These are phyloP conservation scores for Tephrocybe sp. DNA, from an alignment of 768 basidiomycete genomes.

Conservation along the genomic window DNA sequence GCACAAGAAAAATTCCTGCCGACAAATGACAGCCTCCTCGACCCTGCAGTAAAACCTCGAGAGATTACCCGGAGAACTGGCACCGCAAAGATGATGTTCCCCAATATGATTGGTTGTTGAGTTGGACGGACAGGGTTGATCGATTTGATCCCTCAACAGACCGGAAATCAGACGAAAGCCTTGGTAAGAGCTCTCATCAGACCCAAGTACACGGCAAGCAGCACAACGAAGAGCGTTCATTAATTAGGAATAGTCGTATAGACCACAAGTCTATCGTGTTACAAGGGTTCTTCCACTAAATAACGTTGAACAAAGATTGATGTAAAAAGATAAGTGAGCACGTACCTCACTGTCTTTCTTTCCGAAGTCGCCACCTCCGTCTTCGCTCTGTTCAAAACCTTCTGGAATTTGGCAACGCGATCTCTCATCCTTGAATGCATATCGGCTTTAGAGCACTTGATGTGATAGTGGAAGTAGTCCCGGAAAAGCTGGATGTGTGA, in stretches of 20 bases:
- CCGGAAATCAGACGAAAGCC: too few species aligned
- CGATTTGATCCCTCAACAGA: too few species aligned
- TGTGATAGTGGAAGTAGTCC: constrained; percentile 99
- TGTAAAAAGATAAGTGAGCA: constrained; percentile 12
- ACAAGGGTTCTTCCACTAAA: constrained; percentile 56
- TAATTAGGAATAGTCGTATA: not conserved
- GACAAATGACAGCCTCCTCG: not conserved
- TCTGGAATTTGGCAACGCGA: constrained; percentile 93
- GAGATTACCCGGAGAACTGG: not conserved
- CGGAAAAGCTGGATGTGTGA: constrained; percentile 96
- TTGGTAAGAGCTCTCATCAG: too few species aligned
- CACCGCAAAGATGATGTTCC: not conserved
- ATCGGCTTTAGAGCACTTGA: constrained; percentile 98
- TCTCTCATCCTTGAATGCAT: constrained; percentile 98
- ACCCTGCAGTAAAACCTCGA: not conserved
- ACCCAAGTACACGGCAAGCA: not conserved
- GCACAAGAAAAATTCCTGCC: not conserved
- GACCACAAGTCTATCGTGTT: constrained; percentile 35
- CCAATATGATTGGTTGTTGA: not conserved
- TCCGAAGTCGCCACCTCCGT: constrained; percentile 81
- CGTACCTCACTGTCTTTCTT: constrained; percentile 88
- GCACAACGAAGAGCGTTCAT: not conserved
- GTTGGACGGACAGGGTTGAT: not conserved
- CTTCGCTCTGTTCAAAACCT: constrained; percentile 94
- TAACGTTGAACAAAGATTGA: not conserved